Base-by-base conservation (phyloP, 192 early-diverging fungal species). In the Backusella mclennaniae region DNA sequence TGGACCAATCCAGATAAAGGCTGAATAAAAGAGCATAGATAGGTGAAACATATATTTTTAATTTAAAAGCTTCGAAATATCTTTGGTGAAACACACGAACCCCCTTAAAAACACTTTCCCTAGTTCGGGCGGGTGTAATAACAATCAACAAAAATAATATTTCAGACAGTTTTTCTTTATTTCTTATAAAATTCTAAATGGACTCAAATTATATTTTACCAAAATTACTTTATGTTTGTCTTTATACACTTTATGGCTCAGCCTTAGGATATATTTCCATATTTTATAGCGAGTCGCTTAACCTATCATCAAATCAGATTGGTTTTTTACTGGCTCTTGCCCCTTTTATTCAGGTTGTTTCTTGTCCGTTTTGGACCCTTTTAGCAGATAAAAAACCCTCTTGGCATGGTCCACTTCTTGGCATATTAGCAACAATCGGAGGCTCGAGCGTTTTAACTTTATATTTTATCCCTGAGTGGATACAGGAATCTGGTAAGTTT, bases 321-420 rank as follows among this genome's bases (percentile, higher is more conserved):
- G 82, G 82, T 0, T 12, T 75, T 66, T 41, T 83, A n/a, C 67
- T 83, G 33, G 75, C 82, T 29, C 73, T 83, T 23, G 78, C 82
- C 1, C 82, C 82, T 7, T 83, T 83, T 71, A 68, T 83, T 39
- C 73, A 79, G 23, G 74, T 73, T 26, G 7, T 83, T 26, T 76
- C 78, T 44, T 83, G 82, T 66, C 82, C 82, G 17, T 59, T 83
- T 14, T 83, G 82, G 82, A 80, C 82, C 5, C 59, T 71, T 21
- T 21, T 83, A 1, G 82, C 76, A 17, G 82, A 83, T 33, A 68
- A 44, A 56, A 79, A 71, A 66, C 79, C 79, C 41, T 41, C 75
- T 9, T 66, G 66, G 46, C 82, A 83, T 66, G 69, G 75, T 31
- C 42, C 46, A 23, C 56, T 83, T 0, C 76, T 83, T 69, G 75